These are phyloP conservation scores for Trichoderma guizhouense DNA, from an alignment of 2,329 filamentous ascomycete species.

Conservation along the genomic window DNA sequence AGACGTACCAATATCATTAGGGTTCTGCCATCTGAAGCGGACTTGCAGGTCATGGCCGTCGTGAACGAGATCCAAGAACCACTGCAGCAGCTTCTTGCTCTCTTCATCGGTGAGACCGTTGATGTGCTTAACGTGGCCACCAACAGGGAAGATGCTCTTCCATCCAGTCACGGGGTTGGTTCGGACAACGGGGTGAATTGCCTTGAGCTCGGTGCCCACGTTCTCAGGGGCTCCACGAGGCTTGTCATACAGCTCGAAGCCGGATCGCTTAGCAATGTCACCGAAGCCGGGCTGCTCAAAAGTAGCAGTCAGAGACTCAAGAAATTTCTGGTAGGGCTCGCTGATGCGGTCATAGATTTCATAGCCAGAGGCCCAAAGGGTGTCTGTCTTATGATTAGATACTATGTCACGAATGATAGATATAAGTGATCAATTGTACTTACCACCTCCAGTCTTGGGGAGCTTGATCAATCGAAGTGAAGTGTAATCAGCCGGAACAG, in stretches of 20 bases:
- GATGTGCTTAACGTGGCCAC: constrained; percentile 49
- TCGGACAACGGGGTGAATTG: constrained; percentile 52
- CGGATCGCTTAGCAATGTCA: constrained; percentile 42
- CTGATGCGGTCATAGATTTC: constrained; percentile 64
- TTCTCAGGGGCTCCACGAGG: constrained; percentile 50
- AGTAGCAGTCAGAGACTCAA: constrained; percentile 56
- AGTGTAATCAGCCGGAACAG: constrained; percentile 60
- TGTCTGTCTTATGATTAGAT: constrained; percentile 39
- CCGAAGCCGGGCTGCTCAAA: constrained; percentile 50
- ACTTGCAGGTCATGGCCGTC: constrained; percentile 58
- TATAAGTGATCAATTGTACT: constrained; percentile 21
- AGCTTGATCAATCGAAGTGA: constrained; percentile 52
- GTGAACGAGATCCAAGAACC: constrained; percentile 49
- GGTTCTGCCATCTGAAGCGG: constrained; percentile 41
- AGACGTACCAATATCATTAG: constrained; percentile 40
- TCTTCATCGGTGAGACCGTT: constrained; percentile 49
- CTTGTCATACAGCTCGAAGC: constrained; percentile 44
- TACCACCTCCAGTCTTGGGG: constrained; percentile 52
- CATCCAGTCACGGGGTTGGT: constrained; percentile 59
- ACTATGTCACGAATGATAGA: background rate
- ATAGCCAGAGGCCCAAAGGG: constrained; percentile 66
- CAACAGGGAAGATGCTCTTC: constrained; percentile 53
- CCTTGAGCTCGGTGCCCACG: constrained; percentile 44
- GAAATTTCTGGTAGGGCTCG: constrained; percentile 52
- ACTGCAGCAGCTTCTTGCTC: constrained; percentile 46